A percentile compares a stretch with the other conserved stretches of the same genome.
Evolutionary conservation across 331 rosid genomes (phyloP).

Genomic region (Arachis monticola): DNA sequence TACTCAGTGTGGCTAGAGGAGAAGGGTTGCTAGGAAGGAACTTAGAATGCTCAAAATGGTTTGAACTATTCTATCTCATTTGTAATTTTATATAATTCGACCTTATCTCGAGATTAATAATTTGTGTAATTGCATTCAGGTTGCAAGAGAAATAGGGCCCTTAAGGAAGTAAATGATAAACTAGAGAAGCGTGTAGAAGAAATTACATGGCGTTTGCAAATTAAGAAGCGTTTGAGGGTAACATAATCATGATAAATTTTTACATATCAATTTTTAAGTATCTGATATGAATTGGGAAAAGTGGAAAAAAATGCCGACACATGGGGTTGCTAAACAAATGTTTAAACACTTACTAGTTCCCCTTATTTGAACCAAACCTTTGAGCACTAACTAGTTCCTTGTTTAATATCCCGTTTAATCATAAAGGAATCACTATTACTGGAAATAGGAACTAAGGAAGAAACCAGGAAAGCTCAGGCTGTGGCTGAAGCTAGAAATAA

Average conservation of each 20-base stretch:
- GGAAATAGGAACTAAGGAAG: conserved; percentile 76
- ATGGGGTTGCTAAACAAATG: too few species aligned
- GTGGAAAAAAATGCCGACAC: not conserved
- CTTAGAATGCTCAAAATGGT: conserved; percentile 98
- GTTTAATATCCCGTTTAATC: conserved; percentile 37
- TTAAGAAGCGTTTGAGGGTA: conserved; percentile 97
- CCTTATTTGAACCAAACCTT: conserved; percentile 1
- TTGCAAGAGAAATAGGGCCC: conserved; percentile 98
- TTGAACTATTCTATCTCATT: conserved; percentile 35
- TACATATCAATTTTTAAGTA: conserved; percentile 31
- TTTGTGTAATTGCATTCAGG: conserved; percentile 56
- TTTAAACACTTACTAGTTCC: too few species aligned
- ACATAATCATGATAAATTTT: conserved; percentile 36
- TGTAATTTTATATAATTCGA: conserved; percentile 32
- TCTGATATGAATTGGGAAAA: conserved; percentile 2
- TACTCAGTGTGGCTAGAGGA: conserved; percentile 97
- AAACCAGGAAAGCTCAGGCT: conserved; percentile 61
- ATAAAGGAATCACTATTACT: conserved; percentile 67
- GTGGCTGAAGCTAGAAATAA: conserved; percentile 73
- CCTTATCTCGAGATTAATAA: conserved; percentile 28
- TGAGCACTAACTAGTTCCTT: conserved; percentile 31
- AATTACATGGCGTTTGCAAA: conserved; percentile 98
- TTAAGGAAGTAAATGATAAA: conserved; percentile 98
- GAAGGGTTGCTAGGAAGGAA: conserved; percentile 91
- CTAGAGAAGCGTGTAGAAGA: conserved; percentile 99